These are phyloP conservation scores for Linum lewisii DNA, from an alignment of 345 rosid species.

Conservation along the genomic window DNA sequence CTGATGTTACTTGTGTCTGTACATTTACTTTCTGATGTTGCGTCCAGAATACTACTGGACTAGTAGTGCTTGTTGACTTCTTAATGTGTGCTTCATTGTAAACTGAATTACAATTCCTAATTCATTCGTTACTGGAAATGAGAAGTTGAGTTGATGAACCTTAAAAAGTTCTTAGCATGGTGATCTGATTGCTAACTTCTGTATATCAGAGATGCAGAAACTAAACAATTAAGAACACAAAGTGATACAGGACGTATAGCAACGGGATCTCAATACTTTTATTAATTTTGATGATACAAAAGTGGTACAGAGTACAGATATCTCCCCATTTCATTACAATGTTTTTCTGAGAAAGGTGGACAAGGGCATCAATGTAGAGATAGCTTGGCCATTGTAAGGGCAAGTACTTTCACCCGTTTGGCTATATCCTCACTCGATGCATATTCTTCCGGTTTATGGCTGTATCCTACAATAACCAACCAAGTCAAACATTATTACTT, in stretches of 20 bases:
- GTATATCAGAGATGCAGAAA: no score
- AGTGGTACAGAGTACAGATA: not conserved
- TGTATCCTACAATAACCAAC: conserved; percentile 73
- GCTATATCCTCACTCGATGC: conserved; percentile 55
- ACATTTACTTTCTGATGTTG: not conserved
- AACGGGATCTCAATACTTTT: no score
- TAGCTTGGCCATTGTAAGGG: conserved; percentile 67
- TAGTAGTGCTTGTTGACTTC: not conserved
- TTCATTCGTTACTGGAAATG: not conserved
- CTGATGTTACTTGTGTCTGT: not conserved
- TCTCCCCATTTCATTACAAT: not conserved
- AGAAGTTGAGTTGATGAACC: not conserved
- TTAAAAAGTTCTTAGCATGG: no score
- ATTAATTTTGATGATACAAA: no score
- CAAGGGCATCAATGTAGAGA: conserved; percentile 27
- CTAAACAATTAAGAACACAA: no score
- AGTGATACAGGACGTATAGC: no score
- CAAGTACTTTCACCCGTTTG: conserved; percentile 75
- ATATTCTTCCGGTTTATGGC: conserved; percentile 90
- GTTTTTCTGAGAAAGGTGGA: not conserved
- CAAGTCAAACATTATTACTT: conserved; percentile 1
- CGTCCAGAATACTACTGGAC: not conserved
- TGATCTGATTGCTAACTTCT: no score
- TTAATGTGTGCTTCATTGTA: not conserved
- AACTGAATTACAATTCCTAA: not conserved